Evolutionary conservation across 208 protist genomes (phyloP).

Genomic region (Acanthamoeba rhysodes): DNA sequence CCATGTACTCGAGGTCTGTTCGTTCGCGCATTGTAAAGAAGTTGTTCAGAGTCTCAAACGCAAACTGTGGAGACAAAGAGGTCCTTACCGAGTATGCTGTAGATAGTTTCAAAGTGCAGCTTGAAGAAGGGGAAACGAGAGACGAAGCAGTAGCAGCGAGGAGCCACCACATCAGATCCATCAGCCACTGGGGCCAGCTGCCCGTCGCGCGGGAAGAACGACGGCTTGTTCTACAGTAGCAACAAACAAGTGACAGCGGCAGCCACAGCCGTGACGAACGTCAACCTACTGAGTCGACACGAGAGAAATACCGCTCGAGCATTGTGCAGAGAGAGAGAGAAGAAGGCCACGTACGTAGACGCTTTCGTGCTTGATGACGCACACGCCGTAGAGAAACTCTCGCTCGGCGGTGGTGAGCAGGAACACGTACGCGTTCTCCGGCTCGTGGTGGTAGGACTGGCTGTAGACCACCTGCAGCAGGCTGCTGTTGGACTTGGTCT

Average conservation of each 20-base stretch:
- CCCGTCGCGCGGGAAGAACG: background rate
- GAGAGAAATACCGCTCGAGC: background rate
- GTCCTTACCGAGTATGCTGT: slow-evolving; percentile 32
- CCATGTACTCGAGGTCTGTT: slow-evolving; percentile 64
- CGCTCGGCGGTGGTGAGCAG: slow-evolving; percentile 36
- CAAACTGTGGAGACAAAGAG: background rate
- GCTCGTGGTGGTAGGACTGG: slow-evolving; percentile 54
- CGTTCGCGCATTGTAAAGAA: too few relatives aligned
- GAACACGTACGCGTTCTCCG: slow-evolving; percentile 57
- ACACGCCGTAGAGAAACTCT: slow-evolving; percentile 59
- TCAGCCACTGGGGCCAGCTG: background rate
- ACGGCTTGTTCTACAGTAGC: slow-evolving; percentile 29
- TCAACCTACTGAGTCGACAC: background rate
- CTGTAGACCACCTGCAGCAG: slow-evolving; percentile 60
- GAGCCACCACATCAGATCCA: slow-evolving; percentile 21
- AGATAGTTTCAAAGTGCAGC: slow-evolving; percentile 56
- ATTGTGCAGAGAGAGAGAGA: background rate
- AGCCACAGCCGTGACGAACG: background rate
- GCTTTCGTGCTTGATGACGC: slow-evolving; percentile 58
- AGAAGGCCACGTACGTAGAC: background rate
- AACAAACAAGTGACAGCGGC: background rate
- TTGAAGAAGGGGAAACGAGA: slow-evolving; percentile 67
- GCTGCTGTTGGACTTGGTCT: slow-evolving; percentile 61
- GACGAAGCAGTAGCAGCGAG: slow-evolving; percentile 64
- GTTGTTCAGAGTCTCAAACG: too few relatives aligned